phyloP scores from a whole-genome alignment of 2,329 filamentous ascomycete genomes.

The Alternaria sp. region DNA sequence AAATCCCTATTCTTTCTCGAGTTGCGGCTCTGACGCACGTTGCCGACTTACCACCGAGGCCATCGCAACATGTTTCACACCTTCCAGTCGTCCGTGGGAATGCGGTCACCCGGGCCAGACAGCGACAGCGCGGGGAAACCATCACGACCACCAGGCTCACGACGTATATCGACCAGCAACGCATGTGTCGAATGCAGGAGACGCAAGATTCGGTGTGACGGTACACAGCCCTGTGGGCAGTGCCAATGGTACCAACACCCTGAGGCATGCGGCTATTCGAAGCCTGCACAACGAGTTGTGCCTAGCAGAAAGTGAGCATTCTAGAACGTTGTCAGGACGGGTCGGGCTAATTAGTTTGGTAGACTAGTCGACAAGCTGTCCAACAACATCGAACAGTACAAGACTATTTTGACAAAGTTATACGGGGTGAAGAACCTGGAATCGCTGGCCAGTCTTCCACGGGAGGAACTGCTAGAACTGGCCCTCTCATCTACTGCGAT shows the following conservation, averaged over 20 bases:
- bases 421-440: constrained; percentile 56
- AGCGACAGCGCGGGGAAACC: constrained; percentile 49
- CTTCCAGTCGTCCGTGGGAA: constrained; percentile 52
- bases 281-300: constrained; percentile 77
- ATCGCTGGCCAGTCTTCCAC: constrained; percentile 50
- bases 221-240: constrained; percentile 80
- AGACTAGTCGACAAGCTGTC: constrained; percentile 65
- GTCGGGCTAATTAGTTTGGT: constrained; percentile 62
- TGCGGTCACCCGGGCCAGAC: constrained; percentile 46
- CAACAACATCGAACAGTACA: constrained; percentile 59
- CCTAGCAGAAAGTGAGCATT: constrained; percentile 76
- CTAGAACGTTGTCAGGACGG: background rate
- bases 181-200: constrained; percentile 81
- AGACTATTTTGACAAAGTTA: constrained; percentile 53
- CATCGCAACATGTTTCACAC: constrained; percentile 55
- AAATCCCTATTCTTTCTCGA: constrained; percentile 9
- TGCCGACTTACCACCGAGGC: constrained; percentile 3
- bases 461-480: constrained; percentile 58
- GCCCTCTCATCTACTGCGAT: constrained; percentile 55
- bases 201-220: constrained; percentile 85
- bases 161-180: constrained; percentile 61
- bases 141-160: constrained; percentile 49
- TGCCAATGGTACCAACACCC: constrained; percentile 83
- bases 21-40: constrained; percentile 8
- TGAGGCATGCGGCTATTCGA: constrained; percentile 81